Conservation (phyloP, 2,329 filamentous ascomycete species). For the Cordyceps cicadae region DNA sequence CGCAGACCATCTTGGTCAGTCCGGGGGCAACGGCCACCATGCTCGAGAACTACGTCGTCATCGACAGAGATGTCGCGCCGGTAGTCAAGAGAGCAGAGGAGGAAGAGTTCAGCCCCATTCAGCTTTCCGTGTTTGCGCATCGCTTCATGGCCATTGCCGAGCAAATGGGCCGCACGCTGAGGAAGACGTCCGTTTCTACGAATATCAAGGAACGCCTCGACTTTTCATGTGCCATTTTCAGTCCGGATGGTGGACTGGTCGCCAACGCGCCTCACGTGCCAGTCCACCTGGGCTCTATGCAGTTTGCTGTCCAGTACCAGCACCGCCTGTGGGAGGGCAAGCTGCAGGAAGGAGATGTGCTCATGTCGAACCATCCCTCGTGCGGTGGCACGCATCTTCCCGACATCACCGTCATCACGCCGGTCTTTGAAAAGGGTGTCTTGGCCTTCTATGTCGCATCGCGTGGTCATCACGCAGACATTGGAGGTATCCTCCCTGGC, state of each 20-base stretch:
- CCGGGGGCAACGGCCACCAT: slow-evolving; percentile 25
- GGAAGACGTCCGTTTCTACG: slow-evolving; percentile 69
- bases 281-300: slow-evolving; percentile 71
- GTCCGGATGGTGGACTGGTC: slow-evolving; percentile 63
- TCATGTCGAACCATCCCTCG: slow-evolving; percentile 27
- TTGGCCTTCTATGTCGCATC: slow-evolving; percentile 48
- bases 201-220: slow-evolving; percentile 77
- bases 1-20: slow-evolving; percentile 66
- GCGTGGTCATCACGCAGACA: slow-evolving; percentile 58
- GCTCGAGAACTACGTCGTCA: slow-evolving; percentile 28
- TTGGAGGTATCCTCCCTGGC: slow-evolving; percentile 73
- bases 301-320: slow-evolving; percentile 65
- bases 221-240: slow-evolving; percentile 74
- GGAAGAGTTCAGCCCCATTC: slow-evolving; percentile 43
- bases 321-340: slow-evolving; percentile 55
- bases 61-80: slow-evolving; percentile 18
- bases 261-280: slow-evolving; percentile 70
- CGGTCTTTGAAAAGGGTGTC: slow-evolving; percentile 34
- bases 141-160: slow-evolving; percentile 80
- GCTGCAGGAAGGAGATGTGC: slow-evolving; percentile 27
- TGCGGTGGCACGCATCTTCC: slow-evolving; percentile 32
- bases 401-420: slow-evolving; percentile 30
- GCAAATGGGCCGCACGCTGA: slow-evolving; percentile 73
- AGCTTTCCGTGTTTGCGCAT: slow-evolving; percentile 69
- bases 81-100: slow-evolving; percentile 2